These are phyloP conservation scores for Pisolithus microcarpus DNA, from an alignment of 768 basidiomycete species.

Conservation along the genomic window DNA sequence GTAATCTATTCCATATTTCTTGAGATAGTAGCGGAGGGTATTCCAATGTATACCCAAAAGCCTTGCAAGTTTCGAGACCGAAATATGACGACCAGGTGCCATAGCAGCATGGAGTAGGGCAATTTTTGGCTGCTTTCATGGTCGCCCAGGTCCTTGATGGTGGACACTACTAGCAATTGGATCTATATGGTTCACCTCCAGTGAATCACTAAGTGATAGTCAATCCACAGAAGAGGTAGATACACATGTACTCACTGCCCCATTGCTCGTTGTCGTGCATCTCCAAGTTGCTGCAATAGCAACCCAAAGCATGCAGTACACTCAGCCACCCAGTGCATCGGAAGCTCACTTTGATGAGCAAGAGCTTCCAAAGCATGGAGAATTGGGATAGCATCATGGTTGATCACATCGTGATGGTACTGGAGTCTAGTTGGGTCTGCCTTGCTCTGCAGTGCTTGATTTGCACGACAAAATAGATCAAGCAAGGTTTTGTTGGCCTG, in stretches of 20 bases:
- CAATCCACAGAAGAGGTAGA: not conserved
- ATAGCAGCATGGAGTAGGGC: not conserved
- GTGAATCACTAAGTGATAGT: not conserved
- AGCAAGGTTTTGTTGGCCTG: too few relatives aligned
- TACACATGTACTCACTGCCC: not conserved
- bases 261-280: not conserved
- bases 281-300: not conserved
- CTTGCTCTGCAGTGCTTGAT: not conserved
- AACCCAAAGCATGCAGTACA: not conserved
- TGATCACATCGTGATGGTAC: not conserved
- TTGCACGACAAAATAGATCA: not conserved
- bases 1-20: constrained; percentile 6
- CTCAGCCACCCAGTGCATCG: not conserved
- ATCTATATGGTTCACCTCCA: not conserved
- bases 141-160: not conserved
- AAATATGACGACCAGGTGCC: constrained; percentile 6
- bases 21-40: constrained; percentile 12
- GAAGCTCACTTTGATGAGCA: not conserved
- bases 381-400: not conserved
- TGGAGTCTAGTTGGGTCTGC: not conserved
- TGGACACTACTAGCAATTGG: not conserved
- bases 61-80: constrained; percentile 7
- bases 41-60: constrained; percentile 13
- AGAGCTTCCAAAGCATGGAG: not conserved
- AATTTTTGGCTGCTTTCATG: not conserved